Percentiles rank a stretch among this genome's conserved stretches.
Conservation (phyloP, 1,139 yeast genomes). For the Geotrichum klebahnii region DNA sequence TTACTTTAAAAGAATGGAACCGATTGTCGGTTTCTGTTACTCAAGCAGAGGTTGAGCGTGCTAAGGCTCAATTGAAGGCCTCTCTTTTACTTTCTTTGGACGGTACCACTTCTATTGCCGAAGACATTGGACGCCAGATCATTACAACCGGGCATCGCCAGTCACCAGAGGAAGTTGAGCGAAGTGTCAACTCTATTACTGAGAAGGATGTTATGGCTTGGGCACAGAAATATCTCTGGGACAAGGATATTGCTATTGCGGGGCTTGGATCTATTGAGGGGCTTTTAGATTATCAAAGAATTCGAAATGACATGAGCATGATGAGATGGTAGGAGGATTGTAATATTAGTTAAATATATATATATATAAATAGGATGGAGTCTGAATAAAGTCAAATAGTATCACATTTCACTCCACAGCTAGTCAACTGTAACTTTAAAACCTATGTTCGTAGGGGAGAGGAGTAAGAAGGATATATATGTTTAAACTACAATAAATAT, state of each 20-base stretch:
- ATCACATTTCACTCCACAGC: too few relatives aligned
- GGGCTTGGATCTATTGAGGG: slow-evolving; percentile 78
- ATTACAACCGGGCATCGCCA: slow-evolving; percentile 90
- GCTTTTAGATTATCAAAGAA: slow-evolving; percentile 56
- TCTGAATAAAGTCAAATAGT: too few relatives aligned
- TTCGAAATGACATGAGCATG: slow-evolving; percentile 44
- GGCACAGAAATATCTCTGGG: slow-evolving; percentile 78
- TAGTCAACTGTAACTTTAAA: too few relatives aligned
- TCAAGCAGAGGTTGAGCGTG: slow-evolving; percentile 84
- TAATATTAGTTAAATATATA: too few relatives aligned
- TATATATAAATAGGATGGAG: too few relatives aligned
- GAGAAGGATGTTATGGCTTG: slow-evolving; percentile 77
- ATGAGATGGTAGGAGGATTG: slow-evolving; percentile 6
- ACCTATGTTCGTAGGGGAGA: too few relatives aligned
- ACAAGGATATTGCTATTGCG: slow-evolving; percentile 81
- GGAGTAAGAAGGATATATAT: too few relatives aligned
- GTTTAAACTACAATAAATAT: too few relatives aligned
- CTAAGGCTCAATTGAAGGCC: slow-evolving; percentile 92
- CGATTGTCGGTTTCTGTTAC: slow-evolving; percentile 77
- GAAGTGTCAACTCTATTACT: slow-evolving; percentile 72
- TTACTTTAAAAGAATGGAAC: slow-evolving; percentile 82
- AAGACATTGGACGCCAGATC: slow-evolving; percentile 94
- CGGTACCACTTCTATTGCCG: slow-evolving; percentile 94
- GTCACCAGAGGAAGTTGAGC: slow-evolving; percentile 88
- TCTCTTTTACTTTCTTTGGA: slow-evolving; percentile 82